These are phyloP conservation scores for Salvia hispanica DNA, from an alignment of 257 asterid genomes.

Conservation along the genomic window DNA sequence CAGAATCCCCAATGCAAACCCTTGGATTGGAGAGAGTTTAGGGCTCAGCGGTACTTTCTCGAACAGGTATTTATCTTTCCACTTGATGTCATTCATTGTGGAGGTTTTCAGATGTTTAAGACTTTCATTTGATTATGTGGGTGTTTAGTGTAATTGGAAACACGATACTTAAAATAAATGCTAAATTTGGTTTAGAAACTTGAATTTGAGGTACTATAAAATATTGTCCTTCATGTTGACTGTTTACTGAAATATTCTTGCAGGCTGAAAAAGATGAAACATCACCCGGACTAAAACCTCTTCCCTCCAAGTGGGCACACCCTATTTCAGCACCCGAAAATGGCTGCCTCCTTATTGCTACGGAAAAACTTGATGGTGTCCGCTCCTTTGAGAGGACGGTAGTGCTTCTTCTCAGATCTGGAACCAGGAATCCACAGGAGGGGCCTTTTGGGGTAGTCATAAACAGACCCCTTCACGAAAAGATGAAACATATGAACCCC, in stretches of 20 bases:
- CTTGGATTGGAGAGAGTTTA: slow-evolving; percentile 69
- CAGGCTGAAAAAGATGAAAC: slow-evolving; percentile 58
- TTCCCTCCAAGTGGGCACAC: slow-evolving; percentile 94
- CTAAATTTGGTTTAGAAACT: slow-evolving; percentile 14
- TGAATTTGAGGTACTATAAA: background rate
- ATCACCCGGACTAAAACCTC: slow-evolving; percentile 45
- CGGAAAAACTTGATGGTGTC: slow-evolving; percentile 92
- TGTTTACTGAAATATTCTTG: slow-evolving; percentile 32
- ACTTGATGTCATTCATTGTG: slow-evolving; percentile 29
- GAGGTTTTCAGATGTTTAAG: slow-evolving; percentile 25
- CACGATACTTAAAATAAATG: background rate
- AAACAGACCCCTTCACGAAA: slow-evolving; percentile 79
- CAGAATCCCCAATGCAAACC: slow-evolving; percentile 58
- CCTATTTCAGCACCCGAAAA: slow-evolving; percentile 93
- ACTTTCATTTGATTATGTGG: slow-evolving; percentile 4
- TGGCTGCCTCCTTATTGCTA: slow-evolving; percentile 90
- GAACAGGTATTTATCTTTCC: slow-evolving; percentile 48
- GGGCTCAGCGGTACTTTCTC: slow-evolving; percentile 65
- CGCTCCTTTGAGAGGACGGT: slow-evolving; percentile 84
- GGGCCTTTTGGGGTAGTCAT: slow-evolving; percentile 89
- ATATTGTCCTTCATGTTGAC: slow-evolving; percentile 12
- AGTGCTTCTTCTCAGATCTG: slow-evolving; percentile 85
- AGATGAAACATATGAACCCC: slow-evolving; percentile 82
- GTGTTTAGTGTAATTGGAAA: background rate
- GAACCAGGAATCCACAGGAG: slow-evolving; percentile 80